These are phyloP conservation scores for Aspergillus ostianus DNA, from an alignment of 495 filamentous ascomycete genomes.

Conservation along the genomic window DNA sequence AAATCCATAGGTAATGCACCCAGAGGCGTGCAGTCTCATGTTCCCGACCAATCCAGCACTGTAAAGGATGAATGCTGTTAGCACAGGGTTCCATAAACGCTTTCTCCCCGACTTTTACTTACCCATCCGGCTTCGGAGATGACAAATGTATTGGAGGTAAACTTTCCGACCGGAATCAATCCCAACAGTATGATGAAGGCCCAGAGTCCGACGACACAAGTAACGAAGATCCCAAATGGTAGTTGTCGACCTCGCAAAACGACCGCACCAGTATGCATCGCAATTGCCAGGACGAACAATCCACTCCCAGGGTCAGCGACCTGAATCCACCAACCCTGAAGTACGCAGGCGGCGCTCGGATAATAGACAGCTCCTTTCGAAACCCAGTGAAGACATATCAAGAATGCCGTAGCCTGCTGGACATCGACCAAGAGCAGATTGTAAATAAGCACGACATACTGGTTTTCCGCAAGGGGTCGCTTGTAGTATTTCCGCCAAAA, in stretches of 20 bases:
- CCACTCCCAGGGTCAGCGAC: constrained; percentile 67
- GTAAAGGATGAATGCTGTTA: constrained; percentile 7
- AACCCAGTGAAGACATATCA: constrained; percentile 62
- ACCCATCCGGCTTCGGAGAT: constrained; percentile 46
- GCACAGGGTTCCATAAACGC: neutral
- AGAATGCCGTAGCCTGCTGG: constrained; percentile 66
- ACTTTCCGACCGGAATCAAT: constrained; percentile 50
- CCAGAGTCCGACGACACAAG: constrained; percentile 52
- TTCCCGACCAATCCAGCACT: constrained; percentile 70
- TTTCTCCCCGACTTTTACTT: constrained; percentile 23
- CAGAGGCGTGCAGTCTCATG: constrained; percentile 62
- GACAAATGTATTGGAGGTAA: constrained; percentile 56
- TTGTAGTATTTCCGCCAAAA: constrained; percentile 53
- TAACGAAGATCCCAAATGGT: constrained; percentile 48
- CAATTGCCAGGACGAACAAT: constrained; percentile 66
- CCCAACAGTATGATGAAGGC: constrained; percentile 56
- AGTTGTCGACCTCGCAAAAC: constrained; percentile 59
- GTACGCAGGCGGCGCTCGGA: constrained; percentile 58
- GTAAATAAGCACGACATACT: constrained; percentile 71
- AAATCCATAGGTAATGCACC: constrained; percentile 77
- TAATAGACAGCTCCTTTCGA: constrained; percentile 49
- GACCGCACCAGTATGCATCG: constrained; percentile 61
- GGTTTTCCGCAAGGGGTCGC: constrained; percentile 49
- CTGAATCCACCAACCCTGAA: constrained; percentile 70
- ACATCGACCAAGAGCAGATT: constrained; percentile 72